These are phyloP conservation scores for Corchorus olitorius DNA, from an alignment of 345 rosid species.

Conservation along the genomic window DNA sequence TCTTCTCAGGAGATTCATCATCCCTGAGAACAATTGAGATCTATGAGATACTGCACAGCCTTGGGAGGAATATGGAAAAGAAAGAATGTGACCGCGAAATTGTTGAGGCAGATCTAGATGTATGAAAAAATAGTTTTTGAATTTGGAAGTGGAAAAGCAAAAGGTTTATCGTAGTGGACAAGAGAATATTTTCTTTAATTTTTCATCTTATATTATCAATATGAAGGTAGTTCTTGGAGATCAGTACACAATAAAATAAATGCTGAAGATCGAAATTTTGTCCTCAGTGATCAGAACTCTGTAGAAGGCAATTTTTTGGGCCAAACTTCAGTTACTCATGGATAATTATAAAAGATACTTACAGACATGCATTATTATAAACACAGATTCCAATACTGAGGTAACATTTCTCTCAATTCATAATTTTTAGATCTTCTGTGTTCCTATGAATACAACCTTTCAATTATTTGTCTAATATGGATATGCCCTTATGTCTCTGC, in stretches of 20 bases:
- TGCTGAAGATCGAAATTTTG: neutral
- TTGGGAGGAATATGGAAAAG: constrained; percentile 45
- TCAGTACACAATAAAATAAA: too few relatives aligned
- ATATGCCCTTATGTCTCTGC: neutral
- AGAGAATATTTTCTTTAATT: neutral
- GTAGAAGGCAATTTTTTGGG: neutral
- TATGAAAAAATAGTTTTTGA: neutral
- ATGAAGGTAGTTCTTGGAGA: neutral
- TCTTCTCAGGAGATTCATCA: constrained; percentile 63
- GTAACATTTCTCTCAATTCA: neutral
- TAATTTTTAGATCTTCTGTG: neutral
- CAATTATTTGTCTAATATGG: neutral
- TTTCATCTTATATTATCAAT: neutral
- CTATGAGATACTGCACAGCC: constrained; percentile 39
- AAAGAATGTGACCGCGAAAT: constrained; percentile 24
- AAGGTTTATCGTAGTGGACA: neutral
- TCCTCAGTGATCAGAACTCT: neutral
- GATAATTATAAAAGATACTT: neutral
- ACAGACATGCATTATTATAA: neutral
- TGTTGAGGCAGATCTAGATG: neutral
- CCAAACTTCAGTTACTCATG: neutral
- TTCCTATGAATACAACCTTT: neutral
- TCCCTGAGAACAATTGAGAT: constrained; percentile 44
- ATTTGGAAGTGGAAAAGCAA: neutral
- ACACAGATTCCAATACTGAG: neutral